A percentile compares a stretch with the other conserved stretches of the same genome.
Conservation (phyloP, 1,139 yeast species). For the Blastobotrys indianensis region DNA sequence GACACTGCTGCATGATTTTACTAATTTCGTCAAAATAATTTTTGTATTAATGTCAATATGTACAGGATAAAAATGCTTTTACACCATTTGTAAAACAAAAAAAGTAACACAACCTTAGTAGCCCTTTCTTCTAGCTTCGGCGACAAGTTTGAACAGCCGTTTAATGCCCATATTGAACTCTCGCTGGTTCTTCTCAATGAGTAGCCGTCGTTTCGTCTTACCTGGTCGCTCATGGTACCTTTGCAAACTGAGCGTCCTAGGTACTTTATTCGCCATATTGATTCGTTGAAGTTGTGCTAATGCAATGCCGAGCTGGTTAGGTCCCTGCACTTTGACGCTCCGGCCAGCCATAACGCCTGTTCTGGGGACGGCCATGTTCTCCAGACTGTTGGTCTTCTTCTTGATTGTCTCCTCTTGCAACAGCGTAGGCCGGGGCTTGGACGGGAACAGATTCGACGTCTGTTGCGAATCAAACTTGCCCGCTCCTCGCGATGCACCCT, state of each 20-base stretch:
- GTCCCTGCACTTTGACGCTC: constrained; percentile 25
- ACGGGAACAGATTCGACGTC: no score
- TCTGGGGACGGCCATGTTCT: constrained; percentile 22
- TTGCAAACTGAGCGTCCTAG: constrained; percentile 27
- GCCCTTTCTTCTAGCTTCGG: constrained; percentile 35
- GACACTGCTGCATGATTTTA: background rate
- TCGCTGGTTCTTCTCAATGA: constrained; percentile 30
- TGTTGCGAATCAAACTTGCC: no score
- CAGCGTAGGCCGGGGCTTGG: background rate
- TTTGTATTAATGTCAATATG: background rate
- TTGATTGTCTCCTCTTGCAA: background rate
- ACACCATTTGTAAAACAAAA: background rate
- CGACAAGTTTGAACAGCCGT: constrained; percentile 32
- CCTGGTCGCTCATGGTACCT: constrained; percentile 34
- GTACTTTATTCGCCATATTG: constrained; percentile 29
- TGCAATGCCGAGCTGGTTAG: constrained; percentile 24
- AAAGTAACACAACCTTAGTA: constrained; percentile 21
- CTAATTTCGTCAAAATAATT: background rate
- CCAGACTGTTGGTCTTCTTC: constrained; percentile 1
- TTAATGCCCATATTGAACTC: constrained; percentile 33
- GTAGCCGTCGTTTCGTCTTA: constrained; percentile 30
- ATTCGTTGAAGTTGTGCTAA: constrained; percentile 26
- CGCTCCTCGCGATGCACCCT: no score
- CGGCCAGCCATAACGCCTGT: constrained; percentile 35
- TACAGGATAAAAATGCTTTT: no score